A percentile compares a stretch with the other conserved stretches of the same genome.
These are phyloP conservation scores for Luffa aegyptiaca DNA, from an alignment of 306 rosid genomes.

Conservation along the genomic window DNA sequence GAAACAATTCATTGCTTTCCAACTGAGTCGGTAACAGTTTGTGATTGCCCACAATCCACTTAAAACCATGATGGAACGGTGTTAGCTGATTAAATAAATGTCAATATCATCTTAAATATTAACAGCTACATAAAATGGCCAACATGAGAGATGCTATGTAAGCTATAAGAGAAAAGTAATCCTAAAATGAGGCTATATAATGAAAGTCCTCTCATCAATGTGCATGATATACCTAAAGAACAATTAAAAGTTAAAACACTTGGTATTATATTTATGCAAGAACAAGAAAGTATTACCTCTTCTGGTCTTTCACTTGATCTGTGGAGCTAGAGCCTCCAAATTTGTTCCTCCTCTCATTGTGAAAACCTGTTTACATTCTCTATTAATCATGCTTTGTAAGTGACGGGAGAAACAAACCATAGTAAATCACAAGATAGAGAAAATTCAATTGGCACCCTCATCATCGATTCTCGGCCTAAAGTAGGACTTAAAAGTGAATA, in stretches of 20 bases:
- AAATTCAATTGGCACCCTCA: not conserved
- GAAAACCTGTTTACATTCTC: slow-evolving; percentile 33
- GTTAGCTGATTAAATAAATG: not conserved
- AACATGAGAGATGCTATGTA: not conserved
- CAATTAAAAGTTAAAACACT: not conserved
- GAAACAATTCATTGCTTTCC: not conserved
- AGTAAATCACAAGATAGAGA: not conserved
- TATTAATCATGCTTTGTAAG: not conserved
- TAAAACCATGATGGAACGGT: not conserved
- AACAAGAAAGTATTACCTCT: slow-evolving; percentile 43
- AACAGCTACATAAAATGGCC: slow-evolving; percentile 4
- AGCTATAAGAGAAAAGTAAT: not conserved
- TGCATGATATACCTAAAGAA: not conserved
- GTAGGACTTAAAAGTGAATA: not conserved
- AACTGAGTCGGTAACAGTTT: not conserved
- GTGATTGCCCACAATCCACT: not conserved
- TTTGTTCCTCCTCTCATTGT: slow-evolving; percentile 30
- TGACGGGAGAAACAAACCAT: not conserved
- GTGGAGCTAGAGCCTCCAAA: slow-evolving; percentile 17
- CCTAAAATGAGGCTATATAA: not conserved
- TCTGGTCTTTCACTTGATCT: slow-evolving; percentile 33
- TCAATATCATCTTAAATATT: not conserved
- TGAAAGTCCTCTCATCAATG: not conserved
- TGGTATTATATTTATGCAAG: not conserved
- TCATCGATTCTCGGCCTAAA: not conserved